Base-by-base conservation (phyloP, 345 rosid species). In the Aquilaria malaccensis region DNA sequence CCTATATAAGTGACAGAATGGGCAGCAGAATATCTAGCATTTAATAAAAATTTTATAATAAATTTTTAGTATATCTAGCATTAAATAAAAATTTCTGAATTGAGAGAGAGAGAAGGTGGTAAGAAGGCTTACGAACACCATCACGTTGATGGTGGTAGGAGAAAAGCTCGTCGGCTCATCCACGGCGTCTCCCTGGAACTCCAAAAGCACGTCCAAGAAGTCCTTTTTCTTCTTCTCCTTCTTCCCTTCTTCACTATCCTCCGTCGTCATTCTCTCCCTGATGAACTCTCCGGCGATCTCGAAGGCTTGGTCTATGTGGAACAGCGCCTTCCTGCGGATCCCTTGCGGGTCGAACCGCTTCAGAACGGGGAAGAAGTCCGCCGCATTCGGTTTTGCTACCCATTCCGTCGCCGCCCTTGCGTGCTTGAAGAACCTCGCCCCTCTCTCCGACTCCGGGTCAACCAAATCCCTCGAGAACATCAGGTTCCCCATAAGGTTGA, bases 361-460 rank as follows among this genome's bases (percentile, higher is more conserved):
- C 13, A 91, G 37, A 46, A 83, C 7, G 11, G 96, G 94, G 30
- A 88, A 67, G 67, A 84, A 91, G 71, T 88, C 96, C 0, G 93
- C 88, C n/a, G 80, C 41, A 61, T 88, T 91, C 0, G 98, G 94
- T 60, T 76, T 88, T 13, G 89, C 94, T 0, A 88, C 86, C 60
- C 83, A 62, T 75, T 91, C 94, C 96, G 80, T 91, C 13, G 86
- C 91, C 71, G 80, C 86, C 9, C 87, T 83, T 10, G 88, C 73
- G 67, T 91, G 96, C 58, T 73, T 62, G 13, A 85, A 85, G 56
- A 87, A 88, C 13, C 65, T 67, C 1, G 84, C 79, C 0, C 90
- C 96, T 62, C 67, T 79, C 56, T 81, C 77, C 1, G 93, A 85
- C 52, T 75, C 73, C 0, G 79, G 79, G 53, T 81, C 89, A 43